Base-by-base conservation (phyloP, 192 early-diverging fungal species). In the Pilaira anomala region DNA sequence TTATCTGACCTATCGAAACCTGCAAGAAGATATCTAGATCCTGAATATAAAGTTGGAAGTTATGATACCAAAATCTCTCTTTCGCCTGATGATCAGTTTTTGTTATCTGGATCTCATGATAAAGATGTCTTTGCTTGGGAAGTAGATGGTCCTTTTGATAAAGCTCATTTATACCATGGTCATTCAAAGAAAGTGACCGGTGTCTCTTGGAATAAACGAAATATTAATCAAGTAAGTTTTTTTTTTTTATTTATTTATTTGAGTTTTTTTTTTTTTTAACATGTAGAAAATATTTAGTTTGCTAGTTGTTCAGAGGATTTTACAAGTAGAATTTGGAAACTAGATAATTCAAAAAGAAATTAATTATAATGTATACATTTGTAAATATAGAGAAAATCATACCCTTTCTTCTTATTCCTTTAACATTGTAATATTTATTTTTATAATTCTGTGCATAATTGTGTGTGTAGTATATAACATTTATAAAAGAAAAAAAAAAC, bases 261-360 rank as follows among this genome's bases (percentile, higher is more conserved):
- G n/a, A n/a, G n/a, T n/a, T n/a, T n/a, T n/a, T n/a, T n/a, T n/a
- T n/a, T n/a, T n/a, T 18, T 7, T n/a, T 69, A 21, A 30, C 8
- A 25, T 5, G 7, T 30, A 22, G 14, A 40, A n/a, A 19, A 13
- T 63, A 7, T n/a, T n/a, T 73, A 93, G 87, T 74, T 94, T 60
- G 88, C 84, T 26, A 82, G 84, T 25, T 91, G 91, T 56, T 83
- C 85, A 0, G 92, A 94, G 53, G 93, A 95, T 69, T 79, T 80
- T 5, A 84, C 74, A 0, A 76, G 89, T 55, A 76, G 92, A 18
- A 73, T 93, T 25, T 95, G 93, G 93, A 85, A 67, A 58, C 6
- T 46, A 12, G 28, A 9, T 11, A 18, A 5, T 45, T 7, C 40
- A 44, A 60, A n/a, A n/a, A n/a, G n/a, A n/a, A n/a, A n/a, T n/a